Evolutionary conservation across 257 asterid species (phyloP).

Genomic region (Catharanthus roseus): DNA sequence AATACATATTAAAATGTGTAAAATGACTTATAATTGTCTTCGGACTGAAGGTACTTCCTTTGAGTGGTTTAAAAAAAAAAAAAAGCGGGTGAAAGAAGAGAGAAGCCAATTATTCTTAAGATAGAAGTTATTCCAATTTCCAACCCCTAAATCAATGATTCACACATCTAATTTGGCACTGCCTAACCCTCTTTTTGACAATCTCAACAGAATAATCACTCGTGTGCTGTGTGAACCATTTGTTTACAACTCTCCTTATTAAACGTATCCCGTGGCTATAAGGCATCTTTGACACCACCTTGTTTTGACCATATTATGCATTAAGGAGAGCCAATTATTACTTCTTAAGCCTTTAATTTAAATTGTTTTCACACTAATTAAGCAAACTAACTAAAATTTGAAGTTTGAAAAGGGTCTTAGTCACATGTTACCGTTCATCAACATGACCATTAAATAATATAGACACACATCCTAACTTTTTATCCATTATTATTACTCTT

Average conservation of each 20-base stretch:
- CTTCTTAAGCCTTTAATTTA: not conserved
- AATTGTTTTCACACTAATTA: not conserved
- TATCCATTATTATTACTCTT: too few species aligned
- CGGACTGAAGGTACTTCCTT: too few species aligned
- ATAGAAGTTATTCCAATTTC: conserved; percentile 27
- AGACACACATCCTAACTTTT: not conserved
- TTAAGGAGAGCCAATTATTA: conserved; percentile 2
- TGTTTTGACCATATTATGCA: conserved; percentile 15
- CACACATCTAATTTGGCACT: conserved; percentile 22
- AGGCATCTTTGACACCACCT: conserved; percentile 10
- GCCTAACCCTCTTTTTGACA: conserved; percentile 35
- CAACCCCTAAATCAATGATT: conserved; percentile 19
- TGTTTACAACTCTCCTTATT: not conserved
- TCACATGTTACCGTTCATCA: not conserved
- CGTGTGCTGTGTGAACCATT: not conserved
- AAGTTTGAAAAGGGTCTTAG: not conserved
- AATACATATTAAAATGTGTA: too few species aligned
- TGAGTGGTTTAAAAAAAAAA: not conserved
- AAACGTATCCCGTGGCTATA: conserved; percentile 3
- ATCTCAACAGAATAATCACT: conserved; percentile 3
- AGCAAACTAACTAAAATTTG: not conserved
- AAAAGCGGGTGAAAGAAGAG: not conserved
- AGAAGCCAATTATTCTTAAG: conserved; percentile 20
- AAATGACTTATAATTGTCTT: too few species aligned
- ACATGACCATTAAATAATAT: not conserved